Conservation (phyloP, 768 basidiomycete species). For the Crucibulum laeve region DNA sequence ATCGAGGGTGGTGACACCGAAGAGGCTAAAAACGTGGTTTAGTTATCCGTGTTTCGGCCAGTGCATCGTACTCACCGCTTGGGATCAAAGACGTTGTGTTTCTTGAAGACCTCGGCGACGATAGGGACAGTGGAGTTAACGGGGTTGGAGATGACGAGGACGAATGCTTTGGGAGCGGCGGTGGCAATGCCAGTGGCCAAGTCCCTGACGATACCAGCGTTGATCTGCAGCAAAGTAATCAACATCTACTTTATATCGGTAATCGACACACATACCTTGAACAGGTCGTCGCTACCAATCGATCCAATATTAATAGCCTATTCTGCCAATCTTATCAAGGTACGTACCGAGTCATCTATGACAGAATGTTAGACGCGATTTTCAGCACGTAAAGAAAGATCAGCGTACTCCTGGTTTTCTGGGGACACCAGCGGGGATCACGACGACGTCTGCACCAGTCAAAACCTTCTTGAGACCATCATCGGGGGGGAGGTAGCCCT, state of each 20-base stretch:
- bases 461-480: conserved; percentile 82
- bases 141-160: conserved; percentile 98
- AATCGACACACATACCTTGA: conserved; percentile 62
- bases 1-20: conserved; percentile 97
- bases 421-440: conserved; percentile 96
- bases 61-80: conserved; percentile 56
- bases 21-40: conserved; percentile 51
- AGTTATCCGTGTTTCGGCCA: not conserved
- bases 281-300: conserved; percentile 77
- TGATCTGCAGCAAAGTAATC: conserved; percentile 61
- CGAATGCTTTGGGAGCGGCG: conserved; percentile 80
- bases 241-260: conserved; percentile 1
- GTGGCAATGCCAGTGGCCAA: conserved; percentile 89
- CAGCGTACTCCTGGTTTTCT: conserved; percentile 85
- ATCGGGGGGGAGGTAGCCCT: conserved; percentile 75
- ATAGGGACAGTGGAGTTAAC: conserved; percentile 99
- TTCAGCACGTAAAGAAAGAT: conserved; percentile 6
- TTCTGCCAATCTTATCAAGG: not conserved
- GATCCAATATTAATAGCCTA: not conserved
- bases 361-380: conserved; percentile 11
- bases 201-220: conserved; percentile 94
- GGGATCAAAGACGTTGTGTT: conserved; percentile 85
- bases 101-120: conserved; percentile 93
- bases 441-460: conserved; percentile 81
- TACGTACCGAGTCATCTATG: conserved; percentile 52